phyloP scores from a whole-genome alignment of 1,139 yeast species.

The Geotrichum candidum region DNA sequence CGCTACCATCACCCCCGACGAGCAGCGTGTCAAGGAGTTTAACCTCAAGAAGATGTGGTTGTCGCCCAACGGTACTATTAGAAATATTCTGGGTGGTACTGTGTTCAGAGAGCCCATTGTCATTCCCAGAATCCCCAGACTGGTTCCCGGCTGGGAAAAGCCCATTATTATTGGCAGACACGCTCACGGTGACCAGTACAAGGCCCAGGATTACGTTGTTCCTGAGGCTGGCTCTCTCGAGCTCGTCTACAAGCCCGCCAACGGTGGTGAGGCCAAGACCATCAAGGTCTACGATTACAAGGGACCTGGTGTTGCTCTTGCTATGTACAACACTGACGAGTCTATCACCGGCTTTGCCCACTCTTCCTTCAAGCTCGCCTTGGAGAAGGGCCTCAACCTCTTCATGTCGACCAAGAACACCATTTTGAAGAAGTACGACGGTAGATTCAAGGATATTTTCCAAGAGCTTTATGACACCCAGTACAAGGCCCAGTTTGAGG shows the following conservation, averaged over 20 bases:
- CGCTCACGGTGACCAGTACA: slow-evolving; percentile 95
- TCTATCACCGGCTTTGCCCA: slow-evolving; percentile 88
- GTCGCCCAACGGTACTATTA: slow-evolving; percentile 93
- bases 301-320: slow-evolving; percentile 78
- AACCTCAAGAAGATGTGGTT: slow-evolving; percentile 92
- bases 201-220: slow-evolving; percentile 78
- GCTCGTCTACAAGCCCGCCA: slow-evolving; percentile 65
- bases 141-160: slow-evolving; percentile 89
- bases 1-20: slow-evolving; percentile 97
- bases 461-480: slow-evolving; percentile 67
- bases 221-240: slow-evolving; percentile 76
- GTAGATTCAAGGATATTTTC: slow-evolving; percentile 90
- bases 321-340: slow-evolving; percentile 94
- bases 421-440: slow-evolving; percentile 87
- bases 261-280: slow-evolving; percentile 55
- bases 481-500: slow-evolving; percentile 68
- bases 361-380: slow-evolving; percentile 83
- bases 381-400: slow-evolving; percentile 69
- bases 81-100: slow-evolving; percentile 92
- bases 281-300: slow-evolving; percentile 65
- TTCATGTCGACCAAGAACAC: slow-evolving; percentile 91
- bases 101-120: slow-evolving; percentile 96
- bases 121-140: slow-evolving; percentile 79
- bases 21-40: slow-evolving; percentile 87
- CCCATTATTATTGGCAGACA: slow-evolving; percentile 96